Evolutionary conservation across 345 rosid genomes (phyloP), one percentile per base, ranked within the genome.

Genomic region (Combretum micranthum): DNA sequence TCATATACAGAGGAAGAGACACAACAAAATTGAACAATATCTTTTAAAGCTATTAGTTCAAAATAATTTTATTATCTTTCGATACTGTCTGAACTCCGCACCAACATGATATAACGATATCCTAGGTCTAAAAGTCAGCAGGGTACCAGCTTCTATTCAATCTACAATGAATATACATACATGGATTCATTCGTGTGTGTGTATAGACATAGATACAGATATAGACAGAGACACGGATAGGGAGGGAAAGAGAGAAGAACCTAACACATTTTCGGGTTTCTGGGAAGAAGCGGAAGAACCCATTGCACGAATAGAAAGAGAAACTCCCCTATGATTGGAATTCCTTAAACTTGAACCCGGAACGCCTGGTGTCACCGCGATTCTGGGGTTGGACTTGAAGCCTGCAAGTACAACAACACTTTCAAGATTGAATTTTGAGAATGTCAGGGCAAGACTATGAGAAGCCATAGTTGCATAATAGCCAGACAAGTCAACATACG

Each of bases 271-370:
- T 64, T 87, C 96, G 9, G 91, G 78, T 70, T 70, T 85, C 59
- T 65, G 95, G 44, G 96, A 88, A 71, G 98, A 91, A 63, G 78
- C 72, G 43, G 86, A 84, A 44, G 92, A 82, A 62, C 96, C 95
- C 98, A 91, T 88, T 14, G 90, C 70, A 32, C 71, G 70, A 60
- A 77, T 68, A 22, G 79, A 67, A 71, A 61, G 49, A 60, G 51
- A 52, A 46, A 64, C 18, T 47, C 67, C 54, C 53, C 56, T 66
- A 53, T 58, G 68, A 47, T 49, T 19, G 52, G 39, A 32, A 32
- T 47, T 54, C 66, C 32, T 45, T 15, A 56, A 32, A 22, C 32
- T 45, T 15, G 53, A 32, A 22, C 54, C 19, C 19, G 22, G 15
- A 52, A 52, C 49, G 8, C 63, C 42, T 14, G 43, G n/a, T n/a